phyloP scores from a whole-genome alignment of 192 early-diverging fungal genomes.

The Podila minutissima region DNA sequence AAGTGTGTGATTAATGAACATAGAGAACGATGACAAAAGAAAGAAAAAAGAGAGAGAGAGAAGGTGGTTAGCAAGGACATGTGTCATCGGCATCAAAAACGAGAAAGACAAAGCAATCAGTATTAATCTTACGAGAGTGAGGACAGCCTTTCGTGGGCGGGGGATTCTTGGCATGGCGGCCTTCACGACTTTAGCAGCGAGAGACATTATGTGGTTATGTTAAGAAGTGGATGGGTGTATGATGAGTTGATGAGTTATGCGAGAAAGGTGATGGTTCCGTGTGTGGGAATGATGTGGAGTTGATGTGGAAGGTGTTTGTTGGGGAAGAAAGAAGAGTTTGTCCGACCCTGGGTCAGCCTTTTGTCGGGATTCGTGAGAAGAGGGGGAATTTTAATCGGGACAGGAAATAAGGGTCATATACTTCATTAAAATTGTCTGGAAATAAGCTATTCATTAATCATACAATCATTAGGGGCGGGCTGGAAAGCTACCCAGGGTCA shows the following conservation, averaged over 20 bases:
- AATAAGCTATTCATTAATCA: neutral
- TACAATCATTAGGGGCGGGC: no score
- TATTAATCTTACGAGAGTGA: conserved; percentile 56
- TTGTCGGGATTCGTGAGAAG: no score
- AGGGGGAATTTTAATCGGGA: no score
- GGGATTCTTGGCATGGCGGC: conserved; percentile 38
- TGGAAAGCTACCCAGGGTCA: no score
- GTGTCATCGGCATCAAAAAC: neutral
- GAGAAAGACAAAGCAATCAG: neutral
- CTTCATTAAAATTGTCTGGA: neutral
- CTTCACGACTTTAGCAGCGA: conserved; percentile 38
- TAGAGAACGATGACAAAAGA: neutral
- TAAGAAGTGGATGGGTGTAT: neutral
- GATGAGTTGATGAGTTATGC: neutral
- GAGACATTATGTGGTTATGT: conserved; percentile 22
- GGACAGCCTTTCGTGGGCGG: conserved; percentile 54
- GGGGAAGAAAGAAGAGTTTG: neutral
- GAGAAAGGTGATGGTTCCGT: no score
- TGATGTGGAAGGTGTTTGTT: neutral
- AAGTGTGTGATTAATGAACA: conserved; percentile 3
- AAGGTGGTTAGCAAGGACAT: neutral
- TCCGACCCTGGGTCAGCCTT: neutral
- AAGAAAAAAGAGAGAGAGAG: neutral
- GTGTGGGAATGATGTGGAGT: neutral
- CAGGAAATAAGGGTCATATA: no score